These are phyloP conservation scores for Debaryomyces hansenii DNA, from an alignment of 805 yeast genomes.

Conservation along the genomic window DNA sequence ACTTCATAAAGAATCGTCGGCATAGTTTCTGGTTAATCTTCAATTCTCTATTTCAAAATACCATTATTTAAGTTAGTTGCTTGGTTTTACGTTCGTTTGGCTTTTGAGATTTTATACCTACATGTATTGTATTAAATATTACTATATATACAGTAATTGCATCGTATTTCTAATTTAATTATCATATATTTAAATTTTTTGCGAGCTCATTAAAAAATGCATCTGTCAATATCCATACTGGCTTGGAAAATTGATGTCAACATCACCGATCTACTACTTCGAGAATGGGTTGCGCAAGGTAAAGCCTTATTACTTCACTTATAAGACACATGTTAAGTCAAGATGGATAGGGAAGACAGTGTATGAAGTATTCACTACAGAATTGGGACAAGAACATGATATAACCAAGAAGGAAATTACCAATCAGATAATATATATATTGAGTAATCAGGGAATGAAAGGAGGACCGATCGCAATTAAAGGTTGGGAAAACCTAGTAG, in stretches of 20 bases:
- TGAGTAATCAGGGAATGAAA: slow-evolving; percentile 19
- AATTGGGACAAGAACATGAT: slow-evolving; percentile 31
- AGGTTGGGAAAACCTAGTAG: slow-evolving; percentile 19
- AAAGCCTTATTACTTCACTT: slow-evolving; percentile 31
- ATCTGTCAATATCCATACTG: no score
- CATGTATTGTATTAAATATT: background rate
- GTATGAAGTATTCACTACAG: slow-evolving; percentile 28
- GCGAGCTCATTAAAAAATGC: no score
- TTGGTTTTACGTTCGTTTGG: background rate
- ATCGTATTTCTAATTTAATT: no score
- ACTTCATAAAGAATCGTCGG: background rate
- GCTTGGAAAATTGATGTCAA: background rate
- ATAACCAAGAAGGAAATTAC: slow-evolving; percentile 25
- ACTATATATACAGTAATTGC: no score
- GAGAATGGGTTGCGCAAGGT: slow-evolving; percentile 37
- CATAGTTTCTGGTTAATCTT: background rate
- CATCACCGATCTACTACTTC: slow-evolving; percentile 6
- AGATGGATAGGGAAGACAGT: slow-evolving; percentile 39
- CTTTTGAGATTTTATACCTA: background rate
- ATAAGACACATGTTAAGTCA: slow-evolving; percentile 33
- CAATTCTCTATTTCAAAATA: background rate
- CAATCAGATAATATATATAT: slow-evolving; percentile 24
- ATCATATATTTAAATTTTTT: no score
- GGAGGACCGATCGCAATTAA: slow-evolving; percentile 13
- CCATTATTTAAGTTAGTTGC: background rate